phyloP scores from a whole-genome alignment of 371 early-diverging fungal genomes.

The Mortierella sp. region DNA sequence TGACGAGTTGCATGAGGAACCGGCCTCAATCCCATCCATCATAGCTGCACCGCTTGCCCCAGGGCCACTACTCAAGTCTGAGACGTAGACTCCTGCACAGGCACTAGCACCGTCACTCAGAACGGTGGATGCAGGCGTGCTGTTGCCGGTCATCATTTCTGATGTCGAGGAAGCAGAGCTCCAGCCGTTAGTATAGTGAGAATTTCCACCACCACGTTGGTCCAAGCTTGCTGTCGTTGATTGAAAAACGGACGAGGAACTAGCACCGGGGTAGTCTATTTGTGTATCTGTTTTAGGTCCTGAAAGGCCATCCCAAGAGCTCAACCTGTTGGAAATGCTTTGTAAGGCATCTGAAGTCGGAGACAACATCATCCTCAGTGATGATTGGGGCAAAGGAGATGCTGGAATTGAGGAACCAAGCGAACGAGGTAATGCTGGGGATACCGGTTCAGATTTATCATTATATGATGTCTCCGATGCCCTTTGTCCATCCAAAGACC shows the following conservation, averaged over 20 bases:
- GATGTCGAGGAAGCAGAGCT: constrained; percentile 24
- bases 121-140: constrained; percentile 1
- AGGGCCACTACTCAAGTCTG: not conserved
- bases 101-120: not conserved
- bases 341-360: constrained; percentile 36
- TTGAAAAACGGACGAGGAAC: not conserved
- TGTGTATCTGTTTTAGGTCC: constrained; percentile 12
- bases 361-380: constrained; percentile 38
- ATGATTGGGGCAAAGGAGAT: constrained; percentile 30
- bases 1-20: not conserved
- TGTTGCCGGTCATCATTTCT: constrained; percentile 5
- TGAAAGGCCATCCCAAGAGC: constrained; percentile 40
- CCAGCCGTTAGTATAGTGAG: constrained; percentile 22
- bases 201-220: not conserved
- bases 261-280: constrained; percentile 12
- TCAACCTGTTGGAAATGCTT: constrained; percentile 32
- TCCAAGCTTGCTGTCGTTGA: not conserved
- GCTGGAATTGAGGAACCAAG: constrained; percentile 30
- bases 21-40: constrained; percentile 39
- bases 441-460: constrained; percentile 16
- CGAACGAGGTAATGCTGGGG: constrained; percentile 19
- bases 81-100: not conserved
- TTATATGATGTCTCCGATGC: not conserved
- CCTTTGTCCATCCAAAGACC: constrained; percentile 14
- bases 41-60: not conserved